Base-by-base conservation (phyloP, 768 basidiomycete genomes). In the Mycena filopes region DNA sequence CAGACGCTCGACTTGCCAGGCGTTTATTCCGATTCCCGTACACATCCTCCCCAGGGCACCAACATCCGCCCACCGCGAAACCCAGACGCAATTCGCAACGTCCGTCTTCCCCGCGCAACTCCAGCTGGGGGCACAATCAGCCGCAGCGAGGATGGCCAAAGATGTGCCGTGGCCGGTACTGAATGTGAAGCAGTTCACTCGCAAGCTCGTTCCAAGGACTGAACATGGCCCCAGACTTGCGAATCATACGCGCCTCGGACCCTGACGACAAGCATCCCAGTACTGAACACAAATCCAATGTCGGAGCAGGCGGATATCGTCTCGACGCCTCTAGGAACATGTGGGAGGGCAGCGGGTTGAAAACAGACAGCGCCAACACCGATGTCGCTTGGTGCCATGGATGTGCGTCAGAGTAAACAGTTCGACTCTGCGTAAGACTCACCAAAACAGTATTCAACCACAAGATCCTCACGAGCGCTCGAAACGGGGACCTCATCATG, bases 361-460 rank as follows among this genome's bases (percentile, higher is more conserved):
- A 93, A 77, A 87, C 91, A 21, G 92, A 94, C 57, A 89, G 90
- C 71, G 85, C 89, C 0, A 89, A 85, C 69, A 94, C 92, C 0
- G 92, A 92, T 71, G 88, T 94, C 21, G 89, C 86, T n/a, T 94
- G 93, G 93, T 89, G 88, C 26, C 82, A 83, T 69, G 90, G 89
- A 56, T 75, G 90, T 91, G 63, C 60, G 87, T 60, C 55, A 29
- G 38, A 42, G 28, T 1, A 43, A 36, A 36, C 43, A 9, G 48
- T 45, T 23, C 43, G 15, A 55, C 8, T 41, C 40, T 51, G 15
- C 51, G 31, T 45, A 13, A 20, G 12, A 13, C 36, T n/a, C 51
- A 65, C 21, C 41, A 12, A 21, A 45, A 18, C 66, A 94, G 92
- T 75, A 13, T 92, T 87, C 77, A 87, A 80, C 73, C 87, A 89